A percentile compares a stretch with the other conserved stretches of the same genome.
Conservation (phyloP, 345 rosid genomes). For the Isatis tinctoria region DNA sequence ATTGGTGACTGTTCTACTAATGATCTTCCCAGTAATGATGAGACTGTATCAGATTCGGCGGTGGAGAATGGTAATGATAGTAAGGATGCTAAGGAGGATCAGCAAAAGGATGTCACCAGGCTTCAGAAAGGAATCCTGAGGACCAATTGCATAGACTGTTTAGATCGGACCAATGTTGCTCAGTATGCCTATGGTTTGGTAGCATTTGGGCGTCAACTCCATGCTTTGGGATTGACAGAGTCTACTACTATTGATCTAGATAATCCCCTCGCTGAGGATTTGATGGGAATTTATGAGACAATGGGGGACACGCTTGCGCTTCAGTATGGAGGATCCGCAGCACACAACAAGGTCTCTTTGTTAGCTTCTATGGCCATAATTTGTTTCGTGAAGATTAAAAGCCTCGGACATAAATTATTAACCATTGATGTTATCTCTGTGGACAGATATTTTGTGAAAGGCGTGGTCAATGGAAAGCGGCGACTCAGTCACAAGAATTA, state of each 20-base stretch:
- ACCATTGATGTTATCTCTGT: constrained; percentile 11
- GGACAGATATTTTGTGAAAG: constrained; percentile 85
- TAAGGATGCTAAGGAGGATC: constrained; percentile 26
- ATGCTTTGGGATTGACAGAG: constrained; percentile 49
- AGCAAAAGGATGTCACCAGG: constrained; percentile 35
- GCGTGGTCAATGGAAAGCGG: constrained; percentile 99
- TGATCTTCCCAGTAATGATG: constrained; percentile 28
- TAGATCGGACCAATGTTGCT: constrained; percentile 98
- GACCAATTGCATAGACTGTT: constrained; percentile 97
- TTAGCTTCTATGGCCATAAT: not conserved
- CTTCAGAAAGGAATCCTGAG: constrained; percentile 83
- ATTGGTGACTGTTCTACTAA: constrained; percentile 25
- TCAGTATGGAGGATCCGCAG: constrained; percentile 98
- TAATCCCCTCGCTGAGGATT: constrained; percentile 68
- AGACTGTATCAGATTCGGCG: constrained; percentile 28
- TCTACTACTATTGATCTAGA: constrained; percentile 55
- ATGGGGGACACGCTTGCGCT: constrained; percentile 98
- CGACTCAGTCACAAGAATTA: constrained; percentile 93
- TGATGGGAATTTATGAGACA: constrained; percentile 75
- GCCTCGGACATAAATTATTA: not conserved
- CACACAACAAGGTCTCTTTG: constrained; percentile 81
- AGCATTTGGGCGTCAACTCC: constrained; percentile 81
- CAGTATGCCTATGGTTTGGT: constrained; percentile 86
- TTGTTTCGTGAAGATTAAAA: not conserved
- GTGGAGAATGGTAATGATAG: constrained; percentile 28